Evolutionary conservation across 2,329 filamentous ascomycete species (phyloP), one percentile per base, ranked within the genome.

Genomic region (Penicillium sclerotigenum): DNA sequence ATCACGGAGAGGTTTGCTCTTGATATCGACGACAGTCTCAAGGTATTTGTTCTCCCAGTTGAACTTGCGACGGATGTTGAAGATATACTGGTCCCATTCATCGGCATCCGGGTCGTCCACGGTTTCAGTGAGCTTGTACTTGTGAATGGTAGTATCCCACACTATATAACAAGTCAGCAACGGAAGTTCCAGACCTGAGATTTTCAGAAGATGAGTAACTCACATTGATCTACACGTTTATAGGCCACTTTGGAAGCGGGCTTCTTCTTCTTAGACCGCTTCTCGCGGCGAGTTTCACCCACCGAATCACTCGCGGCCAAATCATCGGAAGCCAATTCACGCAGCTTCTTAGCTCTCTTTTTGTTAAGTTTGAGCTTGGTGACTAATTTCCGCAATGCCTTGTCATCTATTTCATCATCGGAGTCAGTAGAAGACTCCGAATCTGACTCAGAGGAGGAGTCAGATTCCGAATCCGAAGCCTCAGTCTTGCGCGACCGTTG

Each of bases 21-120:
- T 94, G 73, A 96, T 89, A 62, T 96, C 90, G 47, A 96, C 85
- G 14, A 87, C 76, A 0, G 91, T 86, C 47, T 91, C 67, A 71
- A 84, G 80, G 65, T 90, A 92, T 66, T 91, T 91, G 59, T 90
- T 90, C 64, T 94, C 89, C 84, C 84, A 90, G 71, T 92, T 87
- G 70, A 96, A 95, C 14, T 84, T 87, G 52, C 91, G 83, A 16
- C 90, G 85, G 16, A 96, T 88, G 24, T 91, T 89, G 71, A 96
- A 96, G 29, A 91, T 81, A 70, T 87, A 94, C 58, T 89, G 85
- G 58, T 92, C 86, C 71, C 91, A 92, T 62, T 89, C 83, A 51
- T 84, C 81, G 26, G 75, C 76, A 55, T 84, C 83, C n/a, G 82
- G 79, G 48, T 86, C 83, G 53, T 86, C 80, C 4, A 83, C 79